Evolutionary conservation across 345 rosid species (phyloP), one percentile per base, ranked within the genome.

Genomic region (Rubroshorea leprosula): DNA sequence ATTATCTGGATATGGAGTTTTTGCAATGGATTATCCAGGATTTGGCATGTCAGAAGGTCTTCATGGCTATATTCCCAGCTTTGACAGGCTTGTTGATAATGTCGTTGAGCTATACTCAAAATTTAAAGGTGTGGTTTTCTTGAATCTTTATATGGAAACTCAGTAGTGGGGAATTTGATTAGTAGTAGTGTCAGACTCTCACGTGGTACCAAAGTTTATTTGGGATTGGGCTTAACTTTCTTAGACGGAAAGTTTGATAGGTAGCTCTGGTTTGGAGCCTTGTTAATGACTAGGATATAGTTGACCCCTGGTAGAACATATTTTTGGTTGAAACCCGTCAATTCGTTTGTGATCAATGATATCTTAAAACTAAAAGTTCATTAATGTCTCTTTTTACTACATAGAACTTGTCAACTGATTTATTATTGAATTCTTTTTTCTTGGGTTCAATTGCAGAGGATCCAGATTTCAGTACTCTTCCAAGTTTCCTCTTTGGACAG

Each of bases 11-110:
- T 94, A 79, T 60, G 95, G 82, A 43, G 90, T 90, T 69, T 87
- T 83, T 52, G 96, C 96, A 16, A 83, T 94, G 95, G 99, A 94
- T 72, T 90, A 89, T 65, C 99, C 97, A 0, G 99, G 97, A 58
- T 85, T 83, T 65, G 99, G 97, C 44, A 83, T 94, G 43, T 94
- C 97, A 0, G 97, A 84, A 67, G 99, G 99, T 58, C 83, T 94
- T 62, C 97, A 94, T 56, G 68, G 93, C 69, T 90, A 70, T 64
- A 83, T 90, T 61, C 82, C 85, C 19, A 90, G 82, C 72, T 87
- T 94, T 68, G 92, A 87, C 61, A 16, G 54, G 54, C 79, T 94
- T 23, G 96, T 90, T 54, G 80, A 83, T 65, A 92, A 87, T 78
- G 99, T 84, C 22, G 76, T 85, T 18, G 96, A 87, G 80, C 82